Percentiles rank a stretch among this genome's conserved stretches.
Evolutionary conservation across 2,329 filamentous ascomycete species (phyloP).

Genomic region (Colletotrichum sp.): DNA sequence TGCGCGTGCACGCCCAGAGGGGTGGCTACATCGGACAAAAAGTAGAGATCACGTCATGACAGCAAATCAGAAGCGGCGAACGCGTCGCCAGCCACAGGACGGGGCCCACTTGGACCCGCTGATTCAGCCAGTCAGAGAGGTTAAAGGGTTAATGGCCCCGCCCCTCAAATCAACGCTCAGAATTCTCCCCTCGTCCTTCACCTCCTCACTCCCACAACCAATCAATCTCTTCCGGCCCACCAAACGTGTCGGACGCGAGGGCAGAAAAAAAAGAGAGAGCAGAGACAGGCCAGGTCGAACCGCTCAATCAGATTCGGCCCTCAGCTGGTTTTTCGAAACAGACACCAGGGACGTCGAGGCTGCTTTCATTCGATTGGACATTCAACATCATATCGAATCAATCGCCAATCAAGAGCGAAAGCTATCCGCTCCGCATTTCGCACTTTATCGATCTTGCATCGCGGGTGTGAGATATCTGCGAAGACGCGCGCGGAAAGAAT

Average conservation of each 20-base stretch:
- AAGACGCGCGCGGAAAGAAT: background rate
- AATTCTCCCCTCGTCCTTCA: constrained; percentile 47
- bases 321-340: constrained; percentile 11
- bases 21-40: background rate
- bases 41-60: constrained; percentile 22
- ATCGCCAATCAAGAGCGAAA: constrained; percentile 12
- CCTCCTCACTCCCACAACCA: constrained; percentile 52
- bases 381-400: constrained; percentile 7
- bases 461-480: background rate
- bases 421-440: constrained; percentile 17
- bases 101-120: constrained; percentile 41
- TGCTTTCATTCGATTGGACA: constrained; percentile 12
- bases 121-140: constrained; percentile 57
- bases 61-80: constrained; percentile 20
- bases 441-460: constrained; percentile 20
- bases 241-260: constrained; percentile 25
- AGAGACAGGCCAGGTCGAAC: constrained; percentile 20
- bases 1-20: background rate
- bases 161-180: constrained; percentile 59
- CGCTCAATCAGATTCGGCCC: constrained; percentile 34
- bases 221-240: constrained; percentile 50
- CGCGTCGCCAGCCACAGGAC: background rate
- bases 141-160: constrained; percentile 46
- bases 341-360: constrained; percentile 7
- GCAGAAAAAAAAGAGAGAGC: constrained; percentile 18